phyloP scores from a whole-genome alignment of 2,329 filamentous ascomycete species.

The Penicillium palitans region DNA sequence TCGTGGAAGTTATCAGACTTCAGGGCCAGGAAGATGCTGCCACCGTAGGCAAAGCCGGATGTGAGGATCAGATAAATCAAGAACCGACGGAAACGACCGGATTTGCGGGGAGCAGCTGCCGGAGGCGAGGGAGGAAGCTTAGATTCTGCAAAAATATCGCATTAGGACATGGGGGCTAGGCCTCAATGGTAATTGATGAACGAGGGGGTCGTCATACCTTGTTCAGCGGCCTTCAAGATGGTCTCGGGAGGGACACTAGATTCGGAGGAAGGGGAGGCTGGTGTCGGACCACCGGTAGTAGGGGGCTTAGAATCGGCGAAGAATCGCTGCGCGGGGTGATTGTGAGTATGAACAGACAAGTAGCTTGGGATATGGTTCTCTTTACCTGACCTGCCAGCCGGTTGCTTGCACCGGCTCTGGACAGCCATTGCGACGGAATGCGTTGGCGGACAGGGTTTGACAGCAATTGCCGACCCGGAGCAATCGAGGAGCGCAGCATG shows the following conservation, averaged over 20 bases:
- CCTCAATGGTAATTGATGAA: conserved; percentile 9
- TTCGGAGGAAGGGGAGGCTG: conserved; percentile 46
- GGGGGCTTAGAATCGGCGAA: conserved; percentile 52
- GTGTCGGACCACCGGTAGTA: conserved; percentile 41
- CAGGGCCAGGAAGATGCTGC: conserved; percentile 88
- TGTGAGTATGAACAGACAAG: conserved; percentile 28
- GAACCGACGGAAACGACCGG: conserved; percentile 72
- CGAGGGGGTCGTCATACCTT: conserved; percentile 27
- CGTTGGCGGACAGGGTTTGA: conserved; percentile 40
- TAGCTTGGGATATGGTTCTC: conserved; percentile 18
- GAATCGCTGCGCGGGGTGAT: conserved; percentile 43
- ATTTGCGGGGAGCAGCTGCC: conserved; percentile 60
- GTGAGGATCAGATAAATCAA: conserved; percentile 75
- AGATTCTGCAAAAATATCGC: conserved; percentile 41
- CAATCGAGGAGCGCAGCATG: conserved; percentile 59
- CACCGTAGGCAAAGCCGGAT: conserved; percentile 75
- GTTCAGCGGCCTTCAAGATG: conserved; percentile 45
- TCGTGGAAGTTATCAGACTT: conserved; percentile 98
- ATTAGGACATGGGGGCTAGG: conserved; percentile 22
- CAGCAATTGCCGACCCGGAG: conserved; percentile 48
- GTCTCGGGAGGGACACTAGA: conserved; percentile 53
- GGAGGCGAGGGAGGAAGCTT: conserved; percentile 41
- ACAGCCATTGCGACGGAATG: conserved; percentile 46
- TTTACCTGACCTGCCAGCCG: conserved; percentile 45
- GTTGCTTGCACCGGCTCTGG: conserved; percentile 39